Evolutionary conservation across 352 stramenopile genomes (phyloP).

Genomic region (Albugo candida): DNA sequence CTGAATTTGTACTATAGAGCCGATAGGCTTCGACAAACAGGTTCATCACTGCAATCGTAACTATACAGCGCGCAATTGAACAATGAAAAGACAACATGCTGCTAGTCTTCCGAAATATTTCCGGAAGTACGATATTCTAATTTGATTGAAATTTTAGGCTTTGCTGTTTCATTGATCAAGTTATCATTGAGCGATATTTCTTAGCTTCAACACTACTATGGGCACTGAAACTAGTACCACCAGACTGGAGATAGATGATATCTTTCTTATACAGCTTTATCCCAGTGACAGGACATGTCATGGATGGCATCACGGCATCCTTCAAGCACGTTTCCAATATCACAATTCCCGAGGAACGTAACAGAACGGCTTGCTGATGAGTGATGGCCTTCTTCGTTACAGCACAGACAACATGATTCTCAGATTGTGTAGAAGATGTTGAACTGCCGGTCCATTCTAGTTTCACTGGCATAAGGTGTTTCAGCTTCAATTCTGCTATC

Average conservation of each 20-base stretch:
- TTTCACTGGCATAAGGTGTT: constrained; percentile 75
- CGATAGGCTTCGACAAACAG: too few relatives aligned
- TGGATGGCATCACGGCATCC: constrained; percentile 66
- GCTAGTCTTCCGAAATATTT: too few relatives aligned
- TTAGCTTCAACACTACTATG: constrained; percentile 77
- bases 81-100: too few relatives aligned
- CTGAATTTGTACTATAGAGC: too few relatives aligned
- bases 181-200: constrained; percentile 73
- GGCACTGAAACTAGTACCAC: constrained; percentile 60
- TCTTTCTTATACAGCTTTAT: constrained; percentile 78
- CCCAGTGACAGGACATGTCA: constrained; percentile 68
- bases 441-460: constrained; percentile 29
- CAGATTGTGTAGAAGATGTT: constrained; percentile 8
- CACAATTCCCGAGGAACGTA: constrained; percentile 58
- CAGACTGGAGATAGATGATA: constrained; percentile 53
- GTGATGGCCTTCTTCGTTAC: constrained; percentile 73
- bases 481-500: constrained; percentile 56
- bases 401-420: constrained; percentile 31
- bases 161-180: constrained; percentile 5
- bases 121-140: too few relatives aligned
- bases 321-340: constrained; percentile 63
- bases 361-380: constrained; percentile 51
- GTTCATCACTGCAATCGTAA: too few relatives aligned
- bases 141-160: too few relatives aligned
- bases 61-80: too few relatives aligned